Conservation (phyloP, 208 protist genomes). For the Wallacemonas collosoma region DNA sequence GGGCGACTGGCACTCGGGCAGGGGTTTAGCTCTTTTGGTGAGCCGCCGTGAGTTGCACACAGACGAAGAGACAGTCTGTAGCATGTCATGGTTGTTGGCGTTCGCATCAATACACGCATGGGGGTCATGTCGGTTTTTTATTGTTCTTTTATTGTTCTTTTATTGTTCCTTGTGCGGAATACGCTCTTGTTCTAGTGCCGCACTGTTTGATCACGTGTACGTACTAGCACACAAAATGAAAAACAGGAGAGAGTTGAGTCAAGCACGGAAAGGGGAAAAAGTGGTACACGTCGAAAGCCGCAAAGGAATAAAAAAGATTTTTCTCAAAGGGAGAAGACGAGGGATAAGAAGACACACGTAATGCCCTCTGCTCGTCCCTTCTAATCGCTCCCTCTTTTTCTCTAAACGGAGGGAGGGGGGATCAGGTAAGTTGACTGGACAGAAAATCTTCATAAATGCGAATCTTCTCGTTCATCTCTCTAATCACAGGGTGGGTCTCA, state of each 20-base stretch:
- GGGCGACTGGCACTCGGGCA: too few species aligned
- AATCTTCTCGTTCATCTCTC: slow-evolving; percentile 88
- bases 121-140: too few species aligned
- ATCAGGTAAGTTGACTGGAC: slow-evolving; percentile 14
- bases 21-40: too few species aligned
- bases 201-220: too few species aligned
- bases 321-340: slow-evolving; percentile 9
- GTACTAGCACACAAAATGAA: background rate
- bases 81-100: too few species aligned
- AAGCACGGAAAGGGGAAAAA: too few species aligned
- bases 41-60: too few species aligned
- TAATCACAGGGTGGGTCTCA: slow-evolving; percentile 56
- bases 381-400: background rate
- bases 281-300: too few species aligned
- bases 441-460: slow-evolving; percentile 83
- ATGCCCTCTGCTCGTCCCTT: too few species aligned
- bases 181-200: background rate
- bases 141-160: background rate
- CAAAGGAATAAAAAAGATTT: background rate
- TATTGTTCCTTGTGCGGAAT: background rate
- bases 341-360: slow-evolving; percentile 8
- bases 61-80: too few species aligned
- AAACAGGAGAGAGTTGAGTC: slow-evolving; percentile 6
- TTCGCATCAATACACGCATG: background rate
- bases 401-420: background rate